Evolutionary conservation across 2,329 filamentous ascomycete genomes (phyloP), one percentile per base, ranked within the genome.

Genomic region (Lachnellula suecica): DNA sequence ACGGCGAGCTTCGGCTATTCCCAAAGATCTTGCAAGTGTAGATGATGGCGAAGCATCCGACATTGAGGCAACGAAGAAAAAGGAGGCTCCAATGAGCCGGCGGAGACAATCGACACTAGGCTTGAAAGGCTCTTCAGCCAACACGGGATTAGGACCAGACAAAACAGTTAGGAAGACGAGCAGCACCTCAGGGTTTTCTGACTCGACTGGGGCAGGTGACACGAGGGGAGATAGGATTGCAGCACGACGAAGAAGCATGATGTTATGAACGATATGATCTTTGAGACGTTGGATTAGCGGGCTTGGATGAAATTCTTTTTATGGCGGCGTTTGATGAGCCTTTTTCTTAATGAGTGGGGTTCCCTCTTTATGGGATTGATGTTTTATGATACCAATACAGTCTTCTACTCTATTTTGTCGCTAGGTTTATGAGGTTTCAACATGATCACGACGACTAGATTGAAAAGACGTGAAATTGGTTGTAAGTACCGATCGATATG

Each of bases 241-340:
- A 13, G 60, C 59, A 42, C 58, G 67, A 40, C 65, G 67, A 47
- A 61, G 64, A 54, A 69, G 67, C 47, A 69, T 67, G 67, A 68
- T 69, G 66, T 56, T 68, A 67, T 69, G 62, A 67, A 59, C 52
- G 57, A 54, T 17, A 23, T 54, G 43, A 48, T 38, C 50, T 35
- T n/a, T 35, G 15, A 35, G 37, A 56, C 40, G 38, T 11, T 25
- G 38, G 37, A 57, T 55, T 45, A 38, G 46, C 38, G 45, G 37
- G 53, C 29, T 61, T 57, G 59, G 60, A 59, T 58, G 54, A 47
- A 58, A 51, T 63, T 58, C 43, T 51, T 40, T 57, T 53, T 56
- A 50, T 24, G n/a, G n/a, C 2, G 40, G 22, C 51, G 27, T 35
- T 49, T 44, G 38, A 52, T 29, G 22, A 35, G 44, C 45, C 27